These are phyloP conservation scores for Puccinia polysora DNA, from an alignment of 1,284 basidiomycete genomes.

Conservation along the genomic window DNA sequence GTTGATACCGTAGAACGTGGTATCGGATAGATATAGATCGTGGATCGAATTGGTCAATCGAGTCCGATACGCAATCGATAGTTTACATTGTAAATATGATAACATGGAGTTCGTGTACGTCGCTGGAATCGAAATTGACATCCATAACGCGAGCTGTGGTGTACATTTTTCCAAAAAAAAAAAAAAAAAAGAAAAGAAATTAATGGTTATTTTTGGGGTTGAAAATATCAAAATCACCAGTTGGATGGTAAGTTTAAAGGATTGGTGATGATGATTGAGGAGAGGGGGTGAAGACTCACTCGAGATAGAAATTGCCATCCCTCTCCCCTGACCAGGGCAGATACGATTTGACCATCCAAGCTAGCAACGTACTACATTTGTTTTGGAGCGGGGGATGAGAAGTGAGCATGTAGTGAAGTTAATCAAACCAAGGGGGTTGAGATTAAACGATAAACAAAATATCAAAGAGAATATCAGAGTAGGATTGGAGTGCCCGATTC, in stretches of 20 bases:
- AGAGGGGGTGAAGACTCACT: constrained; percentile 10
- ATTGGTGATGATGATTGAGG: too few species aligned
- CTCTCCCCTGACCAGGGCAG: constrained; percentile 36
- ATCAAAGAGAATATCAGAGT: too few species aligned
- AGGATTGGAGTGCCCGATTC: too few species aligned
- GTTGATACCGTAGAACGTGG: constrained; percentile 83
- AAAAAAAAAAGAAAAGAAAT: too few species aligned
- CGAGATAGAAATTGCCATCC: constrained; percentile 27
- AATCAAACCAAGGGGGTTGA: too few species aligned
- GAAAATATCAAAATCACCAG: too few species aligned
- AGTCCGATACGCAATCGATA: constrained; percentile 85
- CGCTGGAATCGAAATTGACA: constrained; percentile 82
- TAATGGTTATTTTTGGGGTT: too few species aligned
- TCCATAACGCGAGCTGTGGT: constrained; percentile 76
- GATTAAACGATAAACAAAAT: not conserved
- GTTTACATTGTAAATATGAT: constrained; percentile 85
- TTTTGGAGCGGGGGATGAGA: not conserved
- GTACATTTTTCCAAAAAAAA: not conserved
- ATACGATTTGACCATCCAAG: constrained; percentile 42
- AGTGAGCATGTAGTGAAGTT: too few species aligned
- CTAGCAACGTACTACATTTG: constrained; percentile 35
- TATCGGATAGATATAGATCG: constrained; percentile 74
- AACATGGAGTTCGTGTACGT: constrained; percentile 97
- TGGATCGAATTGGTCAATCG: constrained; percentile 78
- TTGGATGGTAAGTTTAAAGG: too few species aligned